Percentiles rank a stretch among this genome's conserved stretches.
Conservation (phyloP, 2,329 filamentous ascomycete species). For the Byssoonygena ceratinophila region DNA sequence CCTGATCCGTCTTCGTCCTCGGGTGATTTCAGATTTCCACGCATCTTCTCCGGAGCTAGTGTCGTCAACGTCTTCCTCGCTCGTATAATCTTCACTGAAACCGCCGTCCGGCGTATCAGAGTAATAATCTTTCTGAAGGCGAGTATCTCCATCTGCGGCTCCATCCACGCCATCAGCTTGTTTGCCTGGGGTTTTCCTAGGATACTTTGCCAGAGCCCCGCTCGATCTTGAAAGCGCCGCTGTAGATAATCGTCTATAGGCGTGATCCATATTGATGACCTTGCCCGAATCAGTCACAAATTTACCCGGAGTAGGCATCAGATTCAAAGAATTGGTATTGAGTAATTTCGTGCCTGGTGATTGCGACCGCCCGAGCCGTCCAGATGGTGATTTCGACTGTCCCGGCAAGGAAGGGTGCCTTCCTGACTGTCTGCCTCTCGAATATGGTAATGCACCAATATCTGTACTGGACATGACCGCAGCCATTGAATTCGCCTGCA, state of each 20-base stretch:
- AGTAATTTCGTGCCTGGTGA: slow-evolving; percentile 37
- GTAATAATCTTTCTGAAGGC: slow-evolving; percentile 60
- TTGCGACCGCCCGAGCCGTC: slow-evolving; percentile 23
- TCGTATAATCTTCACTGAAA: slow-evolving; percentile 31
- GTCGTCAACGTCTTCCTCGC: slow-evolving; percentile 28
- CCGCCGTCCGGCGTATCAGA: slow-evolving; percentile 61
- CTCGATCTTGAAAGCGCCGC: slow-evolving; percentile 55
- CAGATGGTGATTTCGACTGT: slow-evolving; percentile 26
- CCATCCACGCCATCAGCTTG: slow-evolving; percentile 28
- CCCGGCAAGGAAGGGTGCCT: slow-evolving; percentile 34
- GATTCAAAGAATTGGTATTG: slow-evolving; percentile 42
- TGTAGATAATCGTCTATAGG: slow-evolving; percentile 62
- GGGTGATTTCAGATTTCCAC: slow-evolving; percentile 30
- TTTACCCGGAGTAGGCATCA: slow-evolving; percentile 31
- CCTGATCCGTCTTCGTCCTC: slow-evolving; percentile 32
- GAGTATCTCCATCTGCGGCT: slow-evolving; percentile 41
- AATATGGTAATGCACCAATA: slow-evolving; percentile 27
- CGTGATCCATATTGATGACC: slow-evolving; percentile 56
- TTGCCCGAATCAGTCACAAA: slow-evolving; percentile 51
- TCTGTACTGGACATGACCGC: slow-evolving; percentile 36
- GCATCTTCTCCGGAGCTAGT: slow-evolving; percentile 57
- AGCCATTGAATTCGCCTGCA: slow-evolving; percentile 38
- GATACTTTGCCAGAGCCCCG: slow-evolving; percentile 52
- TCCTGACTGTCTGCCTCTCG: slow-evolving; percentile 29
- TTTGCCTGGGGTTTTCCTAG: slow-evolving; percentile 45